Evolutionary conservation across 1,284 basidiomycete species (phyloP).

Genomic region (Trichosporon sp.): DNA sequence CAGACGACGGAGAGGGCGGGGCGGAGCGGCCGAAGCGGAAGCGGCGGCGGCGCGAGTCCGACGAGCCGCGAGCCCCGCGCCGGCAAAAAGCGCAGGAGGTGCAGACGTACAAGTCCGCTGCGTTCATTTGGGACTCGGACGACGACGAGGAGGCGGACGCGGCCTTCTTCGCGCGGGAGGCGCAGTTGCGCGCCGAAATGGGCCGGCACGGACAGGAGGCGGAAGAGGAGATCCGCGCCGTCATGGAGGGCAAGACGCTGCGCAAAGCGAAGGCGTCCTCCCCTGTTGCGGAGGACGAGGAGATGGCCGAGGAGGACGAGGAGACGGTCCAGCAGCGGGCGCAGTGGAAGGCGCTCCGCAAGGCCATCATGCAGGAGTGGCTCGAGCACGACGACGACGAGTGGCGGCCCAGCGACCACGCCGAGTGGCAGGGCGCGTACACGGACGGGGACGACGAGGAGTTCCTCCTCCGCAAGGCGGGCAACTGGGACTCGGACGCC

Average conservation of each 20-base stretch:
- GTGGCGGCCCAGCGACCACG: not conserved
- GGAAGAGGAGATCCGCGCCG: conserved; percentile 7
- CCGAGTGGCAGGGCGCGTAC: not conserved
- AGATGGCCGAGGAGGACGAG: not conserved
- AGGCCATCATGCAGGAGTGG: not conserved
- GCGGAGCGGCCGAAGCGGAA: conserved; percentile 56
- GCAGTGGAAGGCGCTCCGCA: not conserved
- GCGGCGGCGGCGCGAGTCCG: conserved; percentile 4
- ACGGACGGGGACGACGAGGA: conserved; percentile 5
- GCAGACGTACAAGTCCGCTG: conserved; percentile 74
- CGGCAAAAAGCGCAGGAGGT: conserved; percentile 56
- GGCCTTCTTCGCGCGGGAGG: conserved; percentile 72
- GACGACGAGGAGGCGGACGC: conserved; percentile 55
- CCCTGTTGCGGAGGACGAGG: conserved; percentile 5
- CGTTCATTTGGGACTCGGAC: conserved; percentile 85
- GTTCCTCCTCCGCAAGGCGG: not conserved
- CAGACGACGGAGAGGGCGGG: conserved; percentile 64
- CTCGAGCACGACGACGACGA: not conserved
- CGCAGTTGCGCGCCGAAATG: conserved; percentile 55
- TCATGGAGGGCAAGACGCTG: conserved; percentile 2
- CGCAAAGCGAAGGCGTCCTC: not conserved
- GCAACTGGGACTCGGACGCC: not conserved
- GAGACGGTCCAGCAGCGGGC: not conserved
- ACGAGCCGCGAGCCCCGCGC: conserved; percentile 15
- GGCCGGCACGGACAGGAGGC: conserved; percentile 53